phyloP scores from a whole-genome alignment of 2,329 filamentous ascomycete species.

The Pseudogymnoascus sp. region DNA sequence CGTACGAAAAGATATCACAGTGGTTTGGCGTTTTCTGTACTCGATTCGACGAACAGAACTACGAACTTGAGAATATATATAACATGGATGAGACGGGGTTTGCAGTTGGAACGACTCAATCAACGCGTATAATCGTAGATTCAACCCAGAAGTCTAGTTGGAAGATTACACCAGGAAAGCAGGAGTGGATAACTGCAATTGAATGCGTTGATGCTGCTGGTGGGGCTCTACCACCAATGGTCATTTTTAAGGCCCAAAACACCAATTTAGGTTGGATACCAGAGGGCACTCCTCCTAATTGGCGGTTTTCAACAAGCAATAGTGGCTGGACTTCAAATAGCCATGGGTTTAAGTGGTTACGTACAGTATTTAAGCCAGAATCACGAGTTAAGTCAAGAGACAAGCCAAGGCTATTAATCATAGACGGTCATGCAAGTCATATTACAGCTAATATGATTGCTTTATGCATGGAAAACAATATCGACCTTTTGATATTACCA shows the following conservation, averaged over 20 bases:
- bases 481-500: not conserved
- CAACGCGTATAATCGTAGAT: too few species aligned
- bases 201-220: not conserved
- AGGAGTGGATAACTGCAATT: not conserved
- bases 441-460: not conserved
- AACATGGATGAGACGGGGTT: too few species aligned
- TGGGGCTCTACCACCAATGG: not conserved
- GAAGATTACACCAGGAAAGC: too few species aligned
- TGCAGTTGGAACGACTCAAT: too few species aligned
- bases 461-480: not conserved
- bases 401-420: not conserved
- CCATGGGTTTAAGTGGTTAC: not conserved
- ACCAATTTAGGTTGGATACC: not conserved
- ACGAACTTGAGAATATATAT: too few species aligned
- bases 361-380: not conserved
- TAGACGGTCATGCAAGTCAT: not conserved
- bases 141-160: too few species aligned
- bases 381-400: not conserved
- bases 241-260: conserved; percentile 7
- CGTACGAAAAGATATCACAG: too few species aligned
- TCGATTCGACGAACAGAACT: too few species aligned
- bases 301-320: not conserved
- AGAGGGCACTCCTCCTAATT: not conserved
- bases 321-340: conserved; percentile 1
- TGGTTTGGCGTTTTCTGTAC: too few species aligned